Evolutionary conservation across 2,329 filamentous ascomycete genomes (phyloP), one percentile per base, ranked within the genome.

Genomic region (Aspergillus unguis): DNA sequence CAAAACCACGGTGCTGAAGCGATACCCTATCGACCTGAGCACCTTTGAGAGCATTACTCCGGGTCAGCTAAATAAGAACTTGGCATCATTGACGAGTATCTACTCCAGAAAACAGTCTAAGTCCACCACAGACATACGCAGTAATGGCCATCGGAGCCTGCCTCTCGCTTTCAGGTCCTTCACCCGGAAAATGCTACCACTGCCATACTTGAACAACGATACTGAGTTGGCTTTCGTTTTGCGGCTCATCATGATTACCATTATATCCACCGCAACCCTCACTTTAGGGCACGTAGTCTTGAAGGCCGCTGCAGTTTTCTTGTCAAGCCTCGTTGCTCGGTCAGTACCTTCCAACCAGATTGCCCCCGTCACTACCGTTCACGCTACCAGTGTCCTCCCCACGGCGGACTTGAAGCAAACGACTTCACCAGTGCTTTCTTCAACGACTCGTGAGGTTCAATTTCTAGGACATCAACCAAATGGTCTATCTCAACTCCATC

Each of bases 21-120:
- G 65, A 40, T 76, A 65, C 52, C 76, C 76, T 10, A 74, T 79
- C 52, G 75, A 78, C 55, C 55, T 79, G 43, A 67, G 69, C 54
- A 76, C 73, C 0, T 78, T 78, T 48, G 66, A 77, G 57, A 75
- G 71, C 51, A 75, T 79, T 55, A 70, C 75, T 10, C 70, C 75
- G 9, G 61, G 68, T 9, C 75, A 77, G 44, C 65, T 79, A 28
- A 78, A 77, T 57, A 66, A 72, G 32, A 77, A 78, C 51, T 59
- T 79, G 26, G 74, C 75, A 29, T 75, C 71, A 25, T 64, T 77
- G 35, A 67, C 66, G 37, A 63, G 62, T 23, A 62, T 67, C 29
- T 67, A 67, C 53, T 60, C 65, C 25, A 66, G 59, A 49, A 65
- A 63, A 45, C 33, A 54, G 31, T 52, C 53, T 31, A 65, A 62